Percentiles rank a stretch among this genome's conserved stretches.
These are phyloP conservation scores for Harrya chromipes DNA, from an alignment of 768 basidiomycete genomes.

Conservation along the genomic window DNA sequence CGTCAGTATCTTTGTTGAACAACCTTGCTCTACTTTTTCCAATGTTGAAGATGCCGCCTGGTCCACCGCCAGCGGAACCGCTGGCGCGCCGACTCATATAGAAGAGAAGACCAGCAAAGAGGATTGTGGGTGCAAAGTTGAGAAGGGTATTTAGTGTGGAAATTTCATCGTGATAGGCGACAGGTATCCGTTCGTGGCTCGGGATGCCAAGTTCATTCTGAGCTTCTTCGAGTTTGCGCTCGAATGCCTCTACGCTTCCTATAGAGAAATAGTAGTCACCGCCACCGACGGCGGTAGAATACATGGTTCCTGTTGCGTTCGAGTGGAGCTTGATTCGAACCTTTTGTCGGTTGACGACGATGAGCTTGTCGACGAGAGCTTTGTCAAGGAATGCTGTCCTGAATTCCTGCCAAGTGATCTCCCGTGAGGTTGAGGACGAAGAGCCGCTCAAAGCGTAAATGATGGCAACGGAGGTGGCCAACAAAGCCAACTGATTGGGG, in stretches of 20 bases:
- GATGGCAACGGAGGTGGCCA: constrained; percentile 58
- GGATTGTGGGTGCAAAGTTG: constrained; percentile 92
- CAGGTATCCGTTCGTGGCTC: constrained; percentile 89
- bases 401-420: constrained; percentile 99
- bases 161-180: constrained; percentile 94
- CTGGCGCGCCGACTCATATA: constrained; percentile 79
- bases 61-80: constrained; percentile 55
- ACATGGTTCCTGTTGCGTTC: constrained; percentile 79
- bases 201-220: constrained; percentile 92
- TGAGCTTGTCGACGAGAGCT: constrained; percentile 90
- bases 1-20: constrained; percentile 96
- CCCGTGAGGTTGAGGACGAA: constrained; percentile 55
- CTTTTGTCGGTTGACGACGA: constrained; percentile 85
- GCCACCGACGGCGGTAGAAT: constrained; percentile 52
- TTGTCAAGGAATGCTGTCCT: constrained; percentile 95
- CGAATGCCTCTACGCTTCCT: constrained; percentile 95
- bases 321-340: constrained; percentile 93
- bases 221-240: constrained; percentile 91
- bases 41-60: constrained; percentile 94
- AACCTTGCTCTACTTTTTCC: constrained; percentile 93
- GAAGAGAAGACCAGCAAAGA: constrained; percentile 86
- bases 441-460: constrained; percentile 57
- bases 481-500: constrained; percentile 53
- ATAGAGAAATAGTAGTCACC: constrained; percentile 93
- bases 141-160: constrained; percentile 77